Percentiles rank a stretch among this genome's conserved stretches.
Evolutionary conservation across 2,329 filamentous ascomycete species (phyloP).

Genomic region (Claviceps sp.): DNA sequence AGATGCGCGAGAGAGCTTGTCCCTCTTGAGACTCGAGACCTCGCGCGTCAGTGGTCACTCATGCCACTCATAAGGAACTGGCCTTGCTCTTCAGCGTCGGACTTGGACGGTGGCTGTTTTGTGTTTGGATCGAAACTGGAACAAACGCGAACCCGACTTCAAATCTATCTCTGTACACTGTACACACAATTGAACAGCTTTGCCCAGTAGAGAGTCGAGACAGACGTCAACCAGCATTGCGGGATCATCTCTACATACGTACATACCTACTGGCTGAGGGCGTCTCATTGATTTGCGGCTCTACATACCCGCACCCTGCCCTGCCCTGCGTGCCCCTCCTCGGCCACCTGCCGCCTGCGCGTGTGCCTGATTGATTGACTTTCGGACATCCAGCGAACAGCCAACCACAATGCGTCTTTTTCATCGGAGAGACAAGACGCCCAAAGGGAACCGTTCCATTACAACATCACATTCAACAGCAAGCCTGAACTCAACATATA

Average conservation of each 20-base stretch:
- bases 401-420: conserved; percentile 37
- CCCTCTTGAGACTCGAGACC: conserved; percentile 1
- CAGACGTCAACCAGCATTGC: not conserved
- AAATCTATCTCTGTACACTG: not conserved
- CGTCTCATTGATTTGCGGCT: conserved; percentile 5
- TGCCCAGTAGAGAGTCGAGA: not conserved
- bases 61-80: conserved; percentile 2
- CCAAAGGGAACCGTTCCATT: conserved; percentile 28
- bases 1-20: not conserved
- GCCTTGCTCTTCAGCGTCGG: not conserved
- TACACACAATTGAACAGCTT: not conserved
- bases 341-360: conserved; percentile 4
- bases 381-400: conserved; percentile 3
- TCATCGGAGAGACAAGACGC: conserved; percentile 38
- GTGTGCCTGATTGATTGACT: conserved; percentile 7
- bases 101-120: not conserved
- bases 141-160: not conserved
- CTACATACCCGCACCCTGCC: conserved; percentile 9
- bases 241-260: not conserved
- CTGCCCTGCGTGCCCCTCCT: conserved; percentile 1
- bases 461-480: conserved; percentile 33
- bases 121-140: not conserved
- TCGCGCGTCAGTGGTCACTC: not conserved
- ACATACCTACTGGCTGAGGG: not conserved
- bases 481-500: conserved; percentile 38